Evolutionary conservation across 2,329 filamentous ascomycete species (phyloP), one percentile per base, ranked within the genome.

Genomic region (Fusarium vanettenii): DNA sequence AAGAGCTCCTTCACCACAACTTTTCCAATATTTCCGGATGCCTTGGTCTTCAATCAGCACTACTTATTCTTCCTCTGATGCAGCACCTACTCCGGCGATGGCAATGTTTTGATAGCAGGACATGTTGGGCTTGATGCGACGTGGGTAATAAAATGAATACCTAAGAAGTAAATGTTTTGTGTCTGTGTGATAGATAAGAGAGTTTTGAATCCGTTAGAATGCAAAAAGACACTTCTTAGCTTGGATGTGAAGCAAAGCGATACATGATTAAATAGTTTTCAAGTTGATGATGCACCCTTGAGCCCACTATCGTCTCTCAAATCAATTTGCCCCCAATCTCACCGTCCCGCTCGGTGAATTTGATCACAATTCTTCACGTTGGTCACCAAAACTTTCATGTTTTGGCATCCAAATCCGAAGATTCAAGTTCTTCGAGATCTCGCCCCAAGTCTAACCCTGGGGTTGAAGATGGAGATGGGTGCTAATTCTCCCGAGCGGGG

Each of bases 371-470:
- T 20, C 22, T 27, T 48, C n/a, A 25, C 14, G 14, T 18, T 8
- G 2, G 18, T 18, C 9, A 18, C 45, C 5, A 48, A 48, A 9
- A 18, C 10, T 48, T 25, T 7, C 43, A 48, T 16, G 22, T 25
- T 25, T 35, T 35, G 1, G 33, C 6, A 16, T 7, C 33, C 33
- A 35, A 35, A 7, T 35, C 13, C 14, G 6, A 35, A 6, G 33
- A 35, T 6, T 16, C 33, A 35, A 16, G 33, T 6, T n/a, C n/a
- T 37, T 37, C n/a, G 13, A 9, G 11, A 5, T 57, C 8, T 35
- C 14, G 29, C 52, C 41, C 64, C 64, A 66, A 43, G 11, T 66
- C 55, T 60, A 20, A 31, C 20, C 66, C 60, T 57, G 41, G 60
- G 66, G 41, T 65, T 50, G 41, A 68, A 35, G 50, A 57, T 60